Base-by-base conservation (phyloP, 306 rosid species). In the Quercus aquifolioides region DNA sequence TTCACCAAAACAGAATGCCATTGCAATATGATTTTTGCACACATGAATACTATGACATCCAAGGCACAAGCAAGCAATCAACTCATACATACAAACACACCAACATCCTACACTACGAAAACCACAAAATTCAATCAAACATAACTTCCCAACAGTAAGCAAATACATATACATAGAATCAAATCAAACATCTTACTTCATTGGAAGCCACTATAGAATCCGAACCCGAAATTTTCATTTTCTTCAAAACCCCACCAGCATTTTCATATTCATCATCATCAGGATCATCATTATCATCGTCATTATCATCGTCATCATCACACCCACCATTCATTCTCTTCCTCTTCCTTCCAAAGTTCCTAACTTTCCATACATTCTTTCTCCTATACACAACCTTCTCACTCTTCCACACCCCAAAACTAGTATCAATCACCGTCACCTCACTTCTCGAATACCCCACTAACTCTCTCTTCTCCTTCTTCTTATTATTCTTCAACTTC, bases 401-500 rank as follows among this genome's bases (percentile, higher is more conserved):
- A 52, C 89, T 82, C 86, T 95, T 95, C 99, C 98, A 95, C 3
- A 73, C 77, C 7, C 83, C 79, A 17, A 77, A 80, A 73, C 99
- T 95, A 26, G 98, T 95, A 72, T 95, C 99, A 30, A 95, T 92
- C 76, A 95, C 94, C 0, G 99, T 95, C 54, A 93, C 96, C 76
- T 95, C 99, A 49, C 96, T 92, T 86, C 82, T 86, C 13, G 98
- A 87, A 80, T 89, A 95, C 12, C 99, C 99, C 73, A 62, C 81
- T 54, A 95, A 75, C 70, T 94, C 95, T 56, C 86, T 85, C 57
- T 74, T 85, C 3, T 72, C 86, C 23, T 83, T 78, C 20, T 77
- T 87, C 84, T 1, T 80, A 79, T 5, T 79, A 74, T 13, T 76
- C 86, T 5, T 79, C 81, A 4, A 33, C 89, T 0, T 71, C 89